Base-by-base conservation (phyloP, 257 asterid species). In the Plantago ovata region DNA sequence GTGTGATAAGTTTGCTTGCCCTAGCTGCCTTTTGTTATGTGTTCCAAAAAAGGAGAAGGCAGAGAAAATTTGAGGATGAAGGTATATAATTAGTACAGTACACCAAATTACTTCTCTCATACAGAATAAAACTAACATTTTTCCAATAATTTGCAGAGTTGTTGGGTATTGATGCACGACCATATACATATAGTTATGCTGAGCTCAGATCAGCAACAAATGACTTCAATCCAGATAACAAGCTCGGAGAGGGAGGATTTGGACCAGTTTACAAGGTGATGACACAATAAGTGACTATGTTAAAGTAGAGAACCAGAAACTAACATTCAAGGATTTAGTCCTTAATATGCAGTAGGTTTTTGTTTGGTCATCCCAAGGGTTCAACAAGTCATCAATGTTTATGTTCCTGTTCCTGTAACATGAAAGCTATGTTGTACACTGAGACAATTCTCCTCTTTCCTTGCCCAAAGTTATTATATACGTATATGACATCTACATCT, bases 181-280 rank as follows among this genome's bases (percentile, higher is more conserved):
- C 95, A 28, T 81, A 71, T 75, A 85, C 92, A 24, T 85, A 83
- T 68, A 66, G 72, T 60, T 89, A 81, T 49, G 80, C 84, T 23
- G 95, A 85, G 59, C 89, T 89, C 44, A 74, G 69, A 77, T 59
- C 79, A 40, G 95, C 88, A 15, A 89, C 97, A 15, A 69, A 71
- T 42, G 95, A 83, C 65, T 89, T 89, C 61, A 58, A 57, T 71
- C 77, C 81, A 61, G 68, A 68, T 60, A 83, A 89, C 64, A 85
- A 80, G 76, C 95, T 89, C 47, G 95, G 97, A 61, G 97, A 89
- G 79, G 95, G 97, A 59, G 97, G 97, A 64, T 89, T 89, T 57
- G 95, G 95, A 69, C 91, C 95, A 7, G 97, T 89, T 45, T 89
- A 64, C 79, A 79, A 78, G 97, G 97, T 85, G n/a, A n/a, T n/a